Base-by-base conservation (phyloP, 257 asterid species). In the Asclepias syriaca region DNA sequence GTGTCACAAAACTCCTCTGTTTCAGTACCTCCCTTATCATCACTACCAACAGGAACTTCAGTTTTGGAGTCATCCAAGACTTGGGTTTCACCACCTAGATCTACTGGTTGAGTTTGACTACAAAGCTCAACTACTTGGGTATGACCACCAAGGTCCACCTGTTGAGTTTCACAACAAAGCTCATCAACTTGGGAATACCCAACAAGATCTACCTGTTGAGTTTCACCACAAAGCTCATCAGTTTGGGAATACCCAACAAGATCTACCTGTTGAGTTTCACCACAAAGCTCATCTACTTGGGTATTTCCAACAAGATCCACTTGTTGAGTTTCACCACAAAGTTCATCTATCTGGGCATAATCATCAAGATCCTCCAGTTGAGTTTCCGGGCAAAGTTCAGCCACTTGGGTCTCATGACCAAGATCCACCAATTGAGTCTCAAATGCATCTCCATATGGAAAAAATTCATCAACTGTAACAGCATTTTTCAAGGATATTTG, bases 11-110 rank as follows among this genome's bases (percentile, higher is more conserved):
- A 61, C 74, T 75, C 74, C 76, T 86, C 85, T 21, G 81, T 79
- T 64, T 74, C 74, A 80, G 77, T 73, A 59, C 81, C 76, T 76
- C 75, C 83, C 65, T 72, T 82, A 67, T 48, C 71, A 74, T 76
- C 85, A 81, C 81, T 78, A 71, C 53, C 72, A 73, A 45, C 63
- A 4, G 55, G 82, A 79, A 70, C 82, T 76, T 84, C 85, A 15
- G 74, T 40, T 73, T 77, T 68, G 49, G 66, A 74, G 65, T 77
- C 87, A 40, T 82, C 81, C 29, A 72, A 73, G 37, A 83, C 77
- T 79, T 93, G 97, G 49, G 95, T 91, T 79, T 84, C 96, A 66
- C 79, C 72, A n/a, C 46, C 77, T 2, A 55, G 66, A 70, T 75
- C 75, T 66, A 59, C 54, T 1, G 22, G 59, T 22, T 56, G 74